Conservation (phyloP, 495 filamentous ascomycete genomes). For the Darksidea phi region DNA sequence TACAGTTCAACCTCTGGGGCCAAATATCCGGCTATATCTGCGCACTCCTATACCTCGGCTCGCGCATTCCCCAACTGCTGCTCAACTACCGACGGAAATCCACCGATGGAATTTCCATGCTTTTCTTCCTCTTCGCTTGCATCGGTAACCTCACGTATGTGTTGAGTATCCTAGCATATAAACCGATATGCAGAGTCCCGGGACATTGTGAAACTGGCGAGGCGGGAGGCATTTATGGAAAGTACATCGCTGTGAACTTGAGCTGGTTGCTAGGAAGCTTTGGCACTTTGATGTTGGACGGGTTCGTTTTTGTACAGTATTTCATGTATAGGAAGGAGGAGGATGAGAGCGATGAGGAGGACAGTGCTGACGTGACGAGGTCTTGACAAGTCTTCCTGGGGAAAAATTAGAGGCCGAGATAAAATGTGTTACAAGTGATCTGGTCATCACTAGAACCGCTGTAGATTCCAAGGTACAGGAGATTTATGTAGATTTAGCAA, state of each 20-base stretch:
- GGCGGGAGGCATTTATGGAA: constrained; percentile 59
- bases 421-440: no score
- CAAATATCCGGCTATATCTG: constrained; percentile 48
- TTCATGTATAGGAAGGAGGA: constrained; percentile 68
- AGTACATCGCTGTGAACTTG: constrained; percentile 82
- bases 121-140: constrained; percentile 97
- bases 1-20: constrained; percentile 70
- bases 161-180: constrained; percentile 83
- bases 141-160: constrained; percentile 93
- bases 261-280: constrained; percentile 87
- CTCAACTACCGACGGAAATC: constrained; percentile 87
- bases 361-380: background rate
- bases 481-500: no score
- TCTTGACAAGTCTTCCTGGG: no score
- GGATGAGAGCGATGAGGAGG: constrained; percentile 27
- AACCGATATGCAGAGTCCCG: constrained; percentile 54
- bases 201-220: constrained; percentile 56
- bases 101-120: constrained; percentile 83
- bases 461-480: no score
- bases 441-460: no score
- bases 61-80: constrained; percentile 81
- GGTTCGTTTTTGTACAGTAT: constrained; percentile 86
- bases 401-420: no score
- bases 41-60: constrained; percentile 83
- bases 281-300: constrained; percentile 80